phyloP scores from a whole-genome alignment of 192 early-diverging fungal genomes.

The Umbelopsis vinacea region DNA sequence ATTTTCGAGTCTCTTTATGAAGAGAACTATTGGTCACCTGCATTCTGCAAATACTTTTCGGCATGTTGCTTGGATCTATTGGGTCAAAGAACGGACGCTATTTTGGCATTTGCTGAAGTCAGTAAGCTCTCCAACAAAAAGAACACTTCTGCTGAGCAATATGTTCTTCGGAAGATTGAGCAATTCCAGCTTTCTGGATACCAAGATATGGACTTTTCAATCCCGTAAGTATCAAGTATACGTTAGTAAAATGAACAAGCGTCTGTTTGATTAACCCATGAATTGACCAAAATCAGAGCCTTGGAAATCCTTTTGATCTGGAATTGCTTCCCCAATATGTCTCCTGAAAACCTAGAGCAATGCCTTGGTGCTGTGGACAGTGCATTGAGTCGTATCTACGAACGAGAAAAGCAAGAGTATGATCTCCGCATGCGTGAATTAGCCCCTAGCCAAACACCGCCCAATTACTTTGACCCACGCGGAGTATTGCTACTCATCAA shows the following conservation, averaged over 20 bases:
- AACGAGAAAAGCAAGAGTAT: slow-evolving; percentile 47
- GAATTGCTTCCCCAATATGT: slow-evolving; percentile 56
- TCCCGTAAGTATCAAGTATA: neutral
- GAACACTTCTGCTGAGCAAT: slow-evolving; percentile 55
- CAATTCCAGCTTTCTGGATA: slow-evolving; percentile 48
- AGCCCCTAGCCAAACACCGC: slow-evolving; percentile 34
- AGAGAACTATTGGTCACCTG: slow-evolving; percentile 53
- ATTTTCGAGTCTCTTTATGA: slow-evolving; percentile 21
- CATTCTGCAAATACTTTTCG: slow-evolving; percentile 55
- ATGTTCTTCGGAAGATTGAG: slow-evolving; percentile 53
- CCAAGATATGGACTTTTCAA: slow-evolving; percentile 41
- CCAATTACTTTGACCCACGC: slow-evolving; percentile 48
- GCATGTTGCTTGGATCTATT: slow-evolving; percentile 53
- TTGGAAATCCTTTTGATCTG: slow-evolving; percentile 57
- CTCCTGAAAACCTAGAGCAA: slow-evolving; percentile 34
- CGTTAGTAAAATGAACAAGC: no score
- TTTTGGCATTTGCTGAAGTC: slow-evolving; percentile 64
- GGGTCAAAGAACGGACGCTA: slow-evolving; percentile 76
- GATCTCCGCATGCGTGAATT: slow-evolving; percentile 41
- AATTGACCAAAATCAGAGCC: slow-evolving; percentile 42
- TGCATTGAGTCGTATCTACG: slow-evolving; percentile 34
- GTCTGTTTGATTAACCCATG: no score
- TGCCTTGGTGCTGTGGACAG: slow-evolving; percentile 37
- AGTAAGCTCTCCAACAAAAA: slow-evolving; percentile 48
- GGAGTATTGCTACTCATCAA: slow-evolving; percentile 55